Percentiles rank a stretch among this genome's conserved stretches.
These are phyloP conservation scores for Knoxdaviesia proteae DNA, from an alignment of 2,329 filamentous ascomycete genomes.

Conservation along the genomic window DNA sequence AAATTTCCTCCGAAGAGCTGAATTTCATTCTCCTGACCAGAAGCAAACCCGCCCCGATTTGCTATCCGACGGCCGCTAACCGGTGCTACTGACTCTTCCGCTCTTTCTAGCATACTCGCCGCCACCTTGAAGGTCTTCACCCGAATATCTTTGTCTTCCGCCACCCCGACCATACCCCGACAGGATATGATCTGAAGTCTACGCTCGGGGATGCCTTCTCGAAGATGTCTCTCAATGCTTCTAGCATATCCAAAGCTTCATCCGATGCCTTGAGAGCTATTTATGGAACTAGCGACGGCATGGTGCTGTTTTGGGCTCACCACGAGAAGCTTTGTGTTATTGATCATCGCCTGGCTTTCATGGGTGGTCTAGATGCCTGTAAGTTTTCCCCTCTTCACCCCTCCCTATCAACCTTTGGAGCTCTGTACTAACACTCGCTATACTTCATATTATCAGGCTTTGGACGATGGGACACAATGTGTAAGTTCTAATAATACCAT, in stretches of 20 bases:
- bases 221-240: slow-evolving; percentile 22
- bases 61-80: too few relatives aligned
- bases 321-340: slow-evolving; percentile 79
- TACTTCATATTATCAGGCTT: slow-evolving; percentile 27
- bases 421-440: background rate
- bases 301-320: slow-evolving; percentile 80
- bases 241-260: slow-evolving; percentile 43
- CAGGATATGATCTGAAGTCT: slow-evolving; percentile 43
- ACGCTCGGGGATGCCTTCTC: slow-evolving; percentile 44
- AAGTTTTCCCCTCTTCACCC: slow-evolving; percentile 6
- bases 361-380: slow-evolving; percentile 78
- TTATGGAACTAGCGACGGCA: slow-evolving; percentile 63
- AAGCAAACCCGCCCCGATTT: too few relatives aligned
- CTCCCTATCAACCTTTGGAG: background rate
- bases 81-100: background rate
- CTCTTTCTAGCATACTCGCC: slow-evolving; percentile 47
- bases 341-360: slow-evolving; percentile 64
- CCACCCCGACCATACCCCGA: slow-evolving; percentile 73
- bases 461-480: slow-evolving; percentile 72
- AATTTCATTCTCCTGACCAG: too few relatives aligned
- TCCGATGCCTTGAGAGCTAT: slow-evolving; percentile 54
- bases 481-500: slow-evolving; percentile 13
- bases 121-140: slow-evolving; percentile 54
- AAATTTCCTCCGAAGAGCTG: background rate
- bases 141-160: slow-evolving; percentile 76